Evolutionary conservation across 148 eudicot species (phyloP), one percentile per base, ranked within the genome.

Genomic region (Rhododendron kiyosumense): DNA sequence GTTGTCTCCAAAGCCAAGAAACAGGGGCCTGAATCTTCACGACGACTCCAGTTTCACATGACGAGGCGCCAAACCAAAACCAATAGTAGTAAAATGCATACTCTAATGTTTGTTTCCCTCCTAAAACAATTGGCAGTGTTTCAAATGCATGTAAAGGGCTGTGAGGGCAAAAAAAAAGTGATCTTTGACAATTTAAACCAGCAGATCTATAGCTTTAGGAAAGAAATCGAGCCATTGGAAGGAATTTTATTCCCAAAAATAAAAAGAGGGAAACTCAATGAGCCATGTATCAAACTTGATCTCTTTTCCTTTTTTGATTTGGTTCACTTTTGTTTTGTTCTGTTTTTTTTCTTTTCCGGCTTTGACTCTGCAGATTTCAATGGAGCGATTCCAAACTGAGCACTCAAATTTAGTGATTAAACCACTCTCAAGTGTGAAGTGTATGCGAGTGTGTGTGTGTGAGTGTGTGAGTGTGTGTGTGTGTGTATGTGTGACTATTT

Each of bases 61-160:
- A 79, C 14, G 51, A 49, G 63, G 61, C 57, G 82, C 90, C 92
- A 30, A 90, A 92, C 79, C 87, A 84, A 15, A 88, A 86, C 59
- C 77, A 73, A 2, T 22, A 18, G 3, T 15, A 54, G 22, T 17
- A 17, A 57, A 4, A 57, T 12, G 10, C 9, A 5, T 14, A 5
- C 63, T 57, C 63, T 7, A 20, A 57, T 57, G 7, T 41, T 41
- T 52, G 22, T 59, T 57, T 59, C 65, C 65, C 65, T 20, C 65
- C 65, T 59, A 22, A 59, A 57, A 20, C 26, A 59, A 59, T 20
- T 22, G 28, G 32, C n/a, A n/a, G 69, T n/a, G n/a, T 63, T 65
- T 67, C 15, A 67, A 67, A 67, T 2, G 28, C 10, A 67, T 54
- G 18, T 18, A 67, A 67, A 26, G 73, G 5, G 32, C 32, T 26